These are phyloP conservation scores for Eurotiales sp. DNA, from an alignment of 2,329 filamentous ascomycete species.

Conservation along the genomic window DNA sequence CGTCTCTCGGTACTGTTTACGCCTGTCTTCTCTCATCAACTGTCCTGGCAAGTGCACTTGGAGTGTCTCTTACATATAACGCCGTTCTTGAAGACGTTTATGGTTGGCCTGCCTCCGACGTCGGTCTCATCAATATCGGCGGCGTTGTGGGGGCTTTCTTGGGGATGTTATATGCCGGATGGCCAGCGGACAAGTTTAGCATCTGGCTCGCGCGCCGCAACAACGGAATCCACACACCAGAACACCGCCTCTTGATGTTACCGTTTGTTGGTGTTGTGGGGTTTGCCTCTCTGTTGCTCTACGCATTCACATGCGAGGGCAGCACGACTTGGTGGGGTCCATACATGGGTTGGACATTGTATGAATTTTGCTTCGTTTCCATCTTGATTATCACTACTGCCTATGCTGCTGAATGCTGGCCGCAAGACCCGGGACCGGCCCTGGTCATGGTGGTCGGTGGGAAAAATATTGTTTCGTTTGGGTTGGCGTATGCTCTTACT, in stretches of 20 bases:
- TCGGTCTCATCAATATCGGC: slow-evolving; percentile 26
- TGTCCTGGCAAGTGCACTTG: slow-evolving; percentile 34
- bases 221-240: slow-evolving; percentile 31
- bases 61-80: slow-evolving; percentile 38
- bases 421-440: slow-evolving; percentile 30
- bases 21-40: slow-evolving; percentile 37
- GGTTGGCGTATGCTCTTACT: slow-evolving; percentile 26
- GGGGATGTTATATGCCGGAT: slow-evolving; percentile 25
- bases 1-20: slow-evolving; percentile 37
- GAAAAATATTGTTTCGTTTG: slow-evolving; percentile 28
- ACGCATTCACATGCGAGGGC: slow-evolving; percentile 28
- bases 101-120: slow-evolving; percentile 26
- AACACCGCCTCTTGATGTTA: slow-evolving; percentile 32
- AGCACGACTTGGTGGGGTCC: slow-evolving; percentile 24
- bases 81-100: slow-evolving; percentile 32
- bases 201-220: slow-evolving; percentile 29
- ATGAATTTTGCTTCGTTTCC: slow-evolving; percentile 24
- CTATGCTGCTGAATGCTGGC: slow-evolving; percentile 32
- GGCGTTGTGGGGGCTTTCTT: slow-evolving; percentile 26
- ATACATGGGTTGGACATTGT: slow-evolving; percentile 27
- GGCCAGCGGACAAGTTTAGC: slow-evolving; percentile 23
- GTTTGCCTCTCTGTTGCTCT: slow-evolving; percentile 28
- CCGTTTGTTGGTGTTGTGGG: slow-evolving; percentile 30
- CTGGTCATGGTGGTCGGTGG: slow-evolving; percentile 28
- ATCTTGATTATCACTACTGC: slow-evolving; percentile 29